Base-by-base conservation (phyloP, 352 stramenopile genomes). In the Lagenidium giganteum region DNA sequence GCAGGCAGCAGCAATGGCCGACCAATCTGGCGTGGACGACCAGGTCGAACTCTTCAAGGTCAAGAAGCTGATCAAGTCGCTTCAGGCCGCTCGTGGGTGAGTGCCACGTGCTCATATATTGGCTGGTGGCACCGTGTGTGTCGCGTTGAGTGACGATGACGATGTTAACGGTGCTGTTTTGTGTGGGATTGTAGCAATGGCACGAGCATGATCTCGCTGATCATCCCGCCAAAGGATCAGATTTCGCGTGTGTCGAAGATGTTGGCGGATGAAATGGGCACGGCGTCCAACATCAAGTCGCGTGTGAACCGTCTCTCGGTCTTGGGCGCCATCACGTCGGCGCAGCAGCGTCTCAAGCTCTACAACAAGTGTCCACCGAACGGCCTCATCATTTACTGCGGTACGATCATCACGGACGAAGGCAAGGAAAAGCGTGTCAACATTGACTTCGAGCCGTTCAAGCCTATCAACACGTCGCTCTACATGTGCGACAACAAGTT, bases 401-500 rank as follows among this genome's bases (percentile, higher is more conserved):
- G 97, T 39, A 99, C 96, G 20, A 97, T 99, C 61, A 84, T 99
- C 37, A 99, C 96, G 34, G 96, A 99, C 62, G 96, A 99, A 51
- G 96, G 96, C 50, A 99, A 99, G 66, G 96, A 99, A 59, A 98
- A 98, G 65, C 95, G 96, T 57, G 95, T 99, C 17, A 99, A 98
- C 70, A 98, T 99, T 60, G 97, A 99, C 68, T 99, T 99, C 71
- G 96, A 99, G 61, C 97, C 97, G 20, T 99, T 99, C 83, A 98
- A 98, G 66, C 91, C 96, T 21, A 99, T 99, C 82, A 99, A 99
- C 72, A 99, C 97, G 51, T 99, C 96, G 43, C 79, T 99, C 13
- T 99, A 99, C 74, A 94, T 99, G 59, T 99, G 97, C 68, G 97
- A 99, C 79, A 99, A 99, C 86, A 99, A 99, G 62, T 99, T 99